Conservation (phyloP, 805 yeast genomes). For the Barnettozyma sp. region DNA sequence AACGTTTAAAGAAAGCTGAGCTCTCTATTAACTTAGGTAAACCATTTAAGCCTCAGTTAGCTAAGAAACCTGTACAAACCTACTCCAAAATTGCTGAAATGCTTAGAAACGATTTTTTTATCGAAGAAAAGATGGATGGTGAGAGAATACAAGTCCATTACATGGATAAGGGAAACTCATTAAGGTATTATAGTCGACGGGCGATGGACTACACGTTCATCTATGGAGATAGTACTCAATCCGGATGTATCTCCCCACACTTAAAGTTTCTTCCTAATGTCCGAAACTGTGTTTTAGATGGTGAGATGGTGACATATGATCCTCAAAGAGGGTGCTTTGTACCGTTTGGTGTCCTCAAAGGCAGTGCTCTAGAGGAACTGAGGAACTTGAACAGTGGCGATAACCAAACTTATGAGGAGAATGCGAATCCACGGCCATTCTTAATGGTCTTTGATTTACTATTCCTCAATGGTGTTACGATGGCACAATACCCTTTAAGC, state of each 20-base stretch:
- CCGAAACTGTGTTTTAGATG: slow-evolving; percentile 52
- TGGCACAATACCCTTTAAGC: slow-evolving; percentile 46
- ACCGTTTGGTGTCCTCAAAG: slow-evolving; percentile 77
- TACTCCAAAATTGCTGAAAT: slow-evolving; percentile 45
- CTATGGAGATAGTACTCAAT: slow-evolving; percentile 49
- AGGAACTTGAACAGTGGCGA: slow-evolving; percentile 22
- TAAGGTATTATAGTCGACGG: slow-evolving; percentile 45
- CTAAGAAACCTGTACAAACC: slow-evolving; percentile 45
- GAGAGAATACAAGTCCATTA: slow-evolving; percentile 80
- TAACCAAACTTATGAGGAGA: slow-evolving; percentile 28
- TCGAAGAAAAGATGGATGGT: slow-evolving; percentile 93
- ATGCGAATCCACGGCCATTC: slow-evolving; percentile 39
- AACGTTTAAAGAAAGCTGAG: slow-evolving; percentile 36
- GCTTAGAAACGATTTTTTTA: slow-evolving; percentile 44
- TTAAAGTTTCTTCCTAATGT: slow-evolving; percentile 34
- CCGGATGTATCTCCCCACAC: slow-evolving; percentile 51
- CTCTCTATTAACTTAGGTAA: slow-evolving; percentile 28
- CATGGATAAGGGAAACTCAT: slow-evolving; percentile 32
- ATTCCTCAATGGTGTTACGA: slow-evolving; percentile 56
- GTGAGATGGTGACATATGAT: slow-evolving; percentile 92
- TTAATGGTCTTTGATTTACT: slow-evolving; percentile 69
- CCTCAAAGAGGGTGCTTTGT: slow-evolving; percentile 44
- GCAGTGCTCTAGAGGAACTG: slow-evolving; percentile 54
- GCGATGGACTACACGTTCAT: slow-evolving; percentile 66
- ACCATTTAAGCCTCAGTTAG: slow-evolving; percentile 70